Conservation (phyloP, 2,329 filamentous ascomycete species). For the Neopestalotiopsis sp. region DNA sequence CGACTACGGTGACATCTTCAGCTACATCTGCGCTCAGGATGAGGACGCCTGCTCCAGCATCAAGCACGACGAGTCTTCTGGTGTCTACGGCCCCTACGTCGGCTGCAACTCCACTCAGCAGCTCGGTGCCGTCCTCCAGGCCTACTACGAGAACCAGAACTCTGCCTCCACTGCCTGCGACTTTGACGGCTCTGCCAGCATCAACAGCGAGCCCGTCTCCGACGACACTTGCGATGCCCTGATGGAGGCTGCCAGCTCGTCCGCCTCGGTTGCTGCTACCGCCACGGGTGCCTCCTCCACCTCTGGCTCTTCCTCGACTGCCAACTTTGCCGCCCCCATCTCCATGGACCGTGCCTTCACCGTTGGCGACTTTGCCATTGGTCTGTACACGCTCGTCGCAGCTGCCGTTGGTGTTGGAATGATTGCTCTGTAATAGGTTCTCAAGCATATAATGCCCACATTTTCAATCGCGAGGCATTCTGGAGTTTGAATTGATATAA, state of each 20-base stretch:
- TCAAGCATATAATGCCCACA: background rate
- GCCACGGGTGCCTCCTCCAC: constrained; percentile 30
- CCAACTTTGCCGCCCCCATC: constrained; percentile 43
- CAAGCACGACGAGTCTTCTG: constrained; percentile 57
- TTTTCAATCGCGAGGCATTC: background rate
- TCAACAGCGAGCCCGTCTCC: constrained; percentile 22
- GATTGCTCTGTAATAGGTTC: constrained; percentile 53
- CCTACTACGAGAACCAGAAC: constrained; percentile 60
- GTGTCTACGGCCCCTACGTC: constrained; percentile 67
- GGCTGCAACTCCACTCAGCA: constrained; percentile 67
- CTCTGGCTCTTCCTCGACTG: constrained; percentile 35
- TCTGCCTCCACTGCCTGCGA: constrained; percentile 57
- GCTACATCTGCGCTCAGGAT: constrained; percentile 47
- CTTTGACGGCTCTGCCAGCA: constrained; percentile 60
- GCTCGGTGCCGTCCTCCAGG: constrained; percentile 64
- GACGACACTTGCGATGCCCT: constrained; percentile 60
- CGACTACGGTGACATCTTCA: constrained; percentile 55
- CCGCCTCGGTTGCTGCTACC: constrained; percentile 38
- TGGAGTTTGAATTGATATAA: background rate
- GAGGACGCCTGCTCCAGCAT: constrained; percentile 61
- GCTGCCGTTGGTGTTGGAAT: constrained; percentile 58
- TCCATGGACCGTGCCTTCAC: constrained; percentile 46
- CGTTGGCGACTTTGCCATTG: constrained; percentile 54
- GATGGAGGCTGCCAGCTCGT: constrained; percentile 50
- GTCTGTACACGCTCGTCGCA: constrained; percentile 58